Percentiles rank a stretch among this genome's conserved stretches.
These are phyloP conservation scores for Carex parvula DNA, from an alignment of 176 grass and related monocot species.

Conservation along the genomic window DNA sequence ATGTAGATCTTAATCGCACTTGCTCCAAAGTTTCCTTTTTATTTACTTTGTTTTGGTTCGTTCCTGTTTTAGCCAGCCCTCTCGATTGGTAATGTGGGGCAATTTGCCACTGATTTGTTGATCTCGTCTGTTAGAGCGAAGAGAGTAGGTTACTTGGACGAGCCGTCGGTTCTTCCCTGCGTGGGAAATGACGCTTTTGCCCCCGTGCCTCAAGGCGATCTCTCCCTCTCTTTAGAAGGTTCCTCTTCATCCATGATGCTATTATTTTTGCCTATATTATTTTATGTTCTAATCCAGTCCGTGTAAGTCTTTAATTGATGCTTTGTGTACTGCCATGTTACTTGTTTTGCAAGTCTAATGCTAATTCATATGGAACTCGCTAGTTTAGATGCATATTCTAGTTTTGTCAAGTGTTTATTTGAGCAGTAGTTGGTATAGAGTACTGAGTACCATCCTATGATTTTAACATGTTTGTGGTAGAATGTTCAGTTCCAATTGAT, in stretches of 20 bases:
- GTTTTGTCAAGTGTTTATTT: background rate
- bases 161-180: conserved; percentile 76
- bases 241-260: background rate
- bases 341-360: conserved; percentile 15
- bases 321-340: background rate
- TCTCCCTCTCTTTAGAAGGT: conserved; percentile 82
- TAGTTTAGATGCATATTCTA: background rate
- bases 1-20: background rate
- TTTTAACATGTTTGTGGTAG: background rate
- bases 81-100: conserved; percentile 96
- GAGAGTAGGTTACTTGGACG: conserved; percentile 75
- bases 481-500: background rate
- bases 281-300: background rate
- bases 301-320: background rate
- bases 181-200: conserved; percentile 85
- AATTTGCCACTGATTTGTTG: conserved; percentile 78
- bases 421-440: background rate
- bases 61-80: conserved; percentile 57
- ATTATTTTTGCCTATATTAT: background rate
- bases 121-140: conserved; percentile 51
- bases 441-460: background rate
- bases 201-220: conserved; percentile 54
- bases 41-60: conserved; percentile 4
- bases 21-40: conserved; percentile 15
- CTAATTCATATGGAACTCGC: background rate